Evolutionary conservation across 78 protist species (phyloP), one percentile per base, ranked within the genome.

Genomic region (Guillardia theta): DNA sequence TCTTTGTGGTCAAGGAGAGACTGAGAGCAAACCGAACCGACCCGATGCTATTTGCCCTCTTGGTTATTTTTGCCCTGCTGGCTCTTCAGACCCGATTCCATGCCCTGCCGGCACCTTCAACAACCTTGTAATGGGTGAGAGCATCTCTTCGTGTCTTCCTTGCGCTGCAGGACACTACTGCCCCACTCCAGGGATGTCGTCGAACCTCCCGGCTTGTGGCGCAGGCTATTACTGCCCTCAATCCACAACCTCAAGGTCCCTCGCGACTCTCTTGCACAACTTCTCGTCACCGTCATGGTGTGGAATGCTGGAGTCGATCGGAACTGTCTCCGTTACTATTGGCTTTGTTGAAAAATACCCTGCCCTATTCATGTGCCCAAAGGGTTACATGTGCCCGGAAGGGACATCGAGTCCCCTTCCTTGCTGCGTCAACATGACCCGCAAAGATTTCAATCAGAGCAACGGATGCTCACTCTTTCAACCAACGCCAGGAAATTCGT

Each of bases 1-100:
- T 43, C 24, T 41, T 0, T 6, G 83, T 6, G 45, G 83, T n/a
- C n/a, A n/a, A n/a, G n/a, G n/a, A n/a, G n/a, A n/a, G n/a, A n/a
- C n/a, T n/a, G n/a, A n/a, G n/a, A n/a, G n/a, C n/a, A n/a, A n/a
- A n/a, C n/a, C n/a, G n/a, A n/a, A n/a, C n/a, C n/a, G n/a, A n/a
- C n/a, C n/a, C n/a, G n/a, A n/a, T n/a, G n/a, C n/a, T n/a, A 19
- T n/a, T 24, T 95, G 96, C 48, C 83, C 93, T 0, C 44, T 94
- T 30, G 97, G 95, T n/a, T 41, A 76, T 93, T 93, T 46, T n/a
- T 95, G 97, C 64, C 94, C 95, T 6, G 62, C 48, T 15, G 95
- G 94, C 41, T 37, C 94, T 3, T 45, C 77, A 4, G 19, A 39
- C 10, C 62, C 93, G 43, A 39, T 70, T n/a, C 48, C 87, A 0